Evolutionary conservation across 202 grass and related monocot species (phyloP).

Genomic region (Bolboschoenoplectus hybrid): DNA sequence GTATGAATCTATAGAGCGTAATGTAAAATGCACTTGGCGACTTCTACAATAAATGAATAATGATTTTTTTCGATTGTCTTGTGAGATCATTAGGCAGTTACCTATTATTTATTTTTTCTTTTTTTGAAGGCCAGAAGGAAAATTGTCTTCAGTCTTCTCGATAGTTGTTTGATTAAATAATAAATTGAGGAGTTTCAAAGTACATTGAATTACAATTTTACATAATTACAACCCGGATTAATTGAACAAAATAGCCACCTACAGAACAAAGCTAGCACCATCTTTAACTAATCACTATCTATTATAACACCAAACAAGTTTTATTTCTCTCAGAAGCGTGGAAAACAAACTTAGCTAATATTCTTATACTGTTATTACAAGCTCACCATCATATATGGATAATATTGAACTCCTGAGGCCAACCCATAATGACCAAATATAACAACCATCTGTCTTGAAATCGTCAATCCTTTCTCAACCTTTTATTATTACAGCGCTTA

Average conservation of each 20-base stretch:
- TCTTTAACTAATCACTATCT: not conserved
- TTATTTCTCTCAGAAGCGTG: not conserved
- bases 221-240: not conserved
- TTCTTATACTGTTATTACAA: not conserved
- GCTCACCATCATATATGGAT: not conserved
- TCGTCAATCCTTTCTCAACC: not conserved
- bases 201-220: not conserved
- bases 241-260: slow-evolving; percentile 9
- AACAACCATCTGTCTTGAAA: slow-evolving; percentile 10
- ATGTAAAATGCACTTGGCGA: not conserved
- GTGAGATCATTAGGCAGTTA: not conserved
- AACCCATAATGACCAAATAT: slow-evolving; percentile 58
- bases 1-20: not conserved
- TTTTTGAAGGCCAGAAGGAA: not conserved
- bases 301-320: not conserved
- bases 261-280: not conserved
- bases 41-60: slow-evolving; percentile 15
- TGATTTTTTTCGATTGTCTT: not conserved
- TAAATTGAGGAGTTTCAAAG: not conserved
- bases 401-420: slow-evolving; percentile 32
- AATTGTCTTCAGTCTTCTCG: not conserved
- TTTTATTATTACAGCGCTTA: not conserved
- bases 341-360: not conserved
- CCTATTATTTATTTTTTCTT: not conserved
- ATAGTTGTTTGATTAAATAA: not conserved